phyloP scores from a whole-genome alignment of 495 filamentous ascomycete genomes.

The Aspergillus cristatus region DNA sequence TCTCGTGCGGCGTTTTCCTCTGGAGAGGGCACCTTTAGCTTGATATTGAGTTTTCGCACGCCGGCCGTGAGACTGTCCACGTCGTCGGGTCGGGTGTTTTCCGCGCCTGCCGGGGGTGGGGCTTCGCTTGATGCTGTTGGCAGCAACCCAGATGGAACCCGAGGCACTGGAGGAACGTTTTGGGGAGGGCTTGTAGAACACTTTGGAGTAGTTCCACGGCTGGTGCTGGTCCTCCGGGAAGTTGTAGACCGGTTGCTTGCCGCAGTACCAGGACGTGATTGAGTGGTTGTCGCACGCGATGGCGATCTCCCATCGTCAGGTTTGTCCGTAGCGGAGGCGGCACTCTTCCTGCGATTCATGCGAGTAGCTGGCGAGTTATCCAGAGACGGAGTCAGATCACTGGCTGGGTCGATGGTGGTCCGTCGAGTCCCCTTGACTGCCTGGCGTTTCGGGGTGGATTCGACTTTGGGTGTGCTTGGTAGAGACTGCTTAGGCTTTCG shows the following conservation, averaged over 20 bases:
- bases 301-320: constrained; percentile 8
- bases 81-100: constrained; percentile 19
- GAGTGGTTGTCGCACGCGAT: constrained; percentile 2
- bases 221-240: constrained; percentile 32
- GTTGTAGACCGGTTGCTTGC: constrained; percentile 8
- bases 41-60: constrained; percentile 60
- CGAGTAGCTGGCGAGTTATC: constrained; percentile 34
- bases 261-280: constrained; percentile 15
- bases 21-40: constrained; percentile 61
- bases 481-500: constrained; percentile 52
- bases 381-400: constrained; percentile 25
- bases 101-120: too few relatives aligned
- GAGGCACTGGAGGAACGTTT: constrained; percentile 37
- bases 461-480: constrained; percentile 25
- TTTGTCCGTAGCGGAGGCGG: constrained; percentile 7
- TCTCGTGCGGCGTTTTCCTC: constrained; percentile 59
- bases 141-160: constrained; percentile 26
- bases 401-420: constrained; percentile 54
- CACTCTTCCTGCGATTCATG: constrained; percentile 29
- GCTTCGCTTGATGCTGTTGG: neutral
- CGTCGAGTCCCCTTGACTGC: constrained; percentile 45
- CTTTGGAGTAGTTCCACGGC: constrained; percentile 40
- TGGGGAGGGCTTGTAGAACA: constrained; percentile 26
- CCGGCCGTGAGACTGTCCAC: constrained; percentile 58
- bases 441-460: constrained; percentile 39